Conservation (phyloP, 768 basidiomycete species). For the Suillus subaureus region DNA sequence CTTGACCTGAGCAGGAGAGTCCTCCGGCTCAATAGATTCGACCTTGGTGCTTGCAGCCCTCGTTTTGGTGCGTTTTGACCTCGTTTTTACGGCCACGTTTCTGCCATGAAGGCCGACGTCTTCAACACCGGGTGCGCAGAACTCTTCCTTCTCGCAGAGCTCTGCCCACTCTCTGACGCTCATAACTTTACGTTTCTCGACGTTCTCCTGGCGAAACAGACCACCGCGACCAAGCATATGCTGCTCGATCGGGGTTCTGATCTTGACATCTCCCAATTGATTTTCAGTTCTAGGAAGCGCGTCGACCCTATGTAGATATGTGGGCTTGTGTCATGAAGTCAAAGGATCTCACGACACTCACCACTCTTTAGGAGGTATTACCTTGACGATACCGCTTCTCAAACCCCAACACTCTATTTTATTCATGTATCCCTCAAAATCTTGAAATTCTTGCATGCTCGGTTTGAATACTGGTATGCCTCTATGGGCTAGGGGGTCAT, state of each 20-base stretch:
- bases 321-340: constrained; percentile 14
- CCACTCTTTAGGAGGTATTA: constrained; percentile 96
- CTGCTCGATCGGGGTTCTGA: constrained; percentile 92
- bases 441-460: constrained; percentile 85
- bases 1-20: constrained; percentile 40
- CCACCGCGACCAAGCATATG: constrained; percentile 87
- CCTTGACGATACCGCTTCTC: constrained; percentile 91
- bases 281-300: constrained; percentile 69
- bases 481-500: constrained; percentile 78
- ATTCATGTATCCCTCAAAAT: constrained; percentile 91
- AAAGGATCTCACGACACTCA: constrained; percentile 39
- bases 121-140: constrained; percentile 69
- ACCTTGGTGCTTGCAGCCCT: constrained; percentile 39
- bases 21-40: constrained; percentile 49
- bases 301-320: constrained; percentile 54
- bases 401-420: constrained; percentile 89
- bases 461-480: constrained; percentile 98
- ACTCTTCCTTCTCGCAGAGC: constrained; percentile 69
- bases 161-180: constrained; percentile 90
- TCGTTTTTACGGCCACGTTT: constrained; percentile 37
- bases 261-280: constrained; percentile 75
- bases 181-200: constrained; percentile 83
- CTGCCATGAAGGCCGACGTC: constrained; percentile 61
- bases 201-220: constrained; percentile 86
- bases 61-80: constrained; percentile 45